Base-by-base conservation (phyloP, 129 eudicot species). In the Centrapalus pauciflorus region DNA sequence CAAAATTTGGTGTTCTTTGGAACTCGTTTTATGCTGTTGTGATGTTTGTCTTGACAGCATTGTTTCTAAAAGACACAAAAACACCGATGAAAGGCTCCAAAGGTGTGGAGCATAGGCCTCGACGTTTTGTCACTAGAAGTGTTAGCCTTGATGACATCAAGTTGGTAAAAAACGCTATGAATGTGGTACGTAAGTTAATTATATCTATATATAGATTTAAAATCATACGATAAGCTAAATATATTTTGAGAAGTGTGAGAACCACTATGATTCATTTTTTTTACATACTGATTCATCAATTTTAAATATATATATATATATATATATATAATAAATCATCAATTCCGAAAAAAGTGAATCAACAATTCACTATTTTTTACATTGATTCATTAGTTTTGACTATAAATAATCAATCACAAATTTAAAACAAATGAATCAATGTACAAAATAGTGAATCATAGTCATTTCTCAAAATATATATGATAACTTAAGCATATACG, bases 61-160 rank as follows among this genome's bases (percentile, higher is more conserved):
- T 69, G 57, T 74, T 79, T 61, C 64, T 74, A 45, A 24, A 79
- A 56, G 84, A 79, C 73, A 74, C 80, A 13, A 33, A 63, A 14
- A 74, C 73, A 17, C 80, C 80, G 19, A 38, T 74, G 26, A 79
- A 64, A 69, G 80, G 64, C 1, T 35, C 73, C 4, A 41, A 6
- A 25, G 77, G 73, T 6, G 63, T 30, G 0, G 66, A 66, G n/a
- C 11, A 28, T 57, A 49, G 64, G 28, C 65, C 74, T 30, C 28
- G 76, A n/a, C 69, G 80, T 1, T 67, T 79, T 17, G 25, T 74
- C 14, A 48, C 25, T 26, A 61, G 27, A 50, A 74, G 55, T n/a
- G 58, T 79, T 55, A 61, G 69, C 70, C 49, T 74, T 29, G 73
- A 69, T 33, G 80, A 79, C 29, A 45, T 79, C 12, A 74, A 79